Evolutionary conservation across 371 early-diverging fungal species (phyloP).

Genomic region (Zancudomyces culisetae): DNA sequence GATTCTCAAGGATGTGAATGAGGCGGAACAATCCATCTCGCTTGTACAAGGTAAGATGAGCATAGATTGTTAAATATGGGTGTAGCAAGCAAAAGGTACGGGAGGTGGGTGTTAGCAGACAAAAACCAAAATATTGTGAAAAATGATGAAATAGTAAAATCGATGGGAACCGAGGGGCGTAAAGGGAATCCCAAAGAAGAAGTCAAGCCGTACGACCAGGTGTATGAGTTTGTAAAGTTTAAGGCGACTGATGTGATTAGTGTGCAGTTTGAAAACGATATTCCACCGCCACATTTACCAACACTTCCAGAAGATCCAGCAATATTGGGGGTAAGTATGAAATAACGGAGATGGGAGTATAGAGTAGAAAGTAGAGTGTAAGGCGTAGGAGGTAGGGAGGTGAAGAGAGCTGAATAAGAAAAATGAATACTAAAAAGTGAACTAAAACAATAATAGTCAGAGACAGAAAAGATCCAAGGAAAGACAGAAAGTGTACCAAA

Average conservation of each 20-base stretch:
- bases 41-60: slow-evolving; percentile 36
- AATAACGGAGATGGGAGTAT: too few relatives aligned
- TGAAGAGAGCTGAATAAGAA: too few relatives aligned
- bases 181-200: slow-evolving; percentile 59
- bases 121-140: background rate
- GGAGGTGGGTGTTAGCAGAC: background rate
- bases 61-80: background rate
- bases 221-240: slow-evolving; percentile 81
- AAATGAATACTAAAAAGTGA: too few relatives aligned
- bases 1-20: slow-evolving; percentile 67
- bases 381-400: too few relatives aligned
- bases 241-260: slow-evolving; percentile 85
- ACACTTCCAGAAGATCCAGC: slow-evolving; percentile 71
- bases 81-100: background rate
- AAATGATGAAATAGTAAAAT: slow-evolving; percentile 31
- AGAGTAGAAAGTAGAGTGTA: too few relatives aligned
- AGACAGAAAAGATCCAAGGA: too few relatives aligned
- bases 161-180: slow-evolving; percentile 71
- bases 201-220: slow-evolving; percentile 58
- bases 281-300: slow-evolving; percentile 30
- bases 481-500: too few relatives aligned
- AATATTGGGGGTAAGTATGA: slow-evolving; percentile 57
- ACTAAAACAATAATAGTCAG: too few relatives aligned
- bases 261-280: slow-evolving; percentile 64
- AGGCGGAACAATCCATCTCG: slow-evolving; percentile 73